Evolutionary conservation across 225 moss, liverwort and hornwort genomes (phyloP).

Genomic region (Takakia lepidozioides): DNA sequence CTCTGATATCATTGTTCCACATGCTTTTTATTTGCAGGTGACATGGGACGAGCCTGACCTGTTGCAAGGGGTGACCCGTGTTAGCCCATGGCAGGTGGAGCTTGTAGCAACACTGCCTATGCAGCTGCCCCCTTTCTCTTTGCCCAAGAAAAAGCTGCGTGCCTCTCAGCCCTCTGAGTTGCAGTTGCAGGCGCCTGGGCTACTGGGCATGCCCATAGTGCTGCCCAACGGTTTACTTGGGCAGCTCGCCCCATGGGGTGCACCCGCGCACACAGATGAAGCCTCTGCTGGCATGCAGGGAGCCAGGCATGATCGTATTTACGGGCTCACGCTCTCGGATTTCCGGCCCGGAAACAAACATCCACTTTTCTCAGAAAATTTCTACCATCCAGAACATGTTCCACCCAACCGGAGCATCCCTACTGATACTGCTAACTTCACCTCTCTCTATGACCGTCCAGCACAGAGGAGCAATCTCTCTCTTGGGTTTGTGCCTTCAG

Average conservation of each 20-base stretch:
- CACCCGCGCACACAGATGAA: slow-evolving; percentile 87
- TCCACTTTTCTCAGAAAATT: slow-evolving; percentile 55
- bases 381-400: slow-evolving; percentile 61
- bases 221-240: slow-evolving; percentile 51
- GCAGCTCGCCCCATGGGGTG: slow-evolving; percentile 86
- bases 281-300: slow-evolving; percentile 99
- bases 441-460: slow-evolving; percentile 21
- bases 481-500: slow-evolving; percentile 18
- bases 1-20: no score
- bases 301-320: slow-evolving; percentile 99
- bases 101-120: slow-evolving; percentile 92
- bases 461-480: no score
- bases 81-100: slow-evolving; percentile 99
- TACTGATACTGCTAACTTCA: slow-evolving; percentile 32
- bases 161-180: slow-evolving; percentile 81
- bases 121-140: slow-evolving; percentile 95
- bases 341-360: slow-evolving; percentile 80
- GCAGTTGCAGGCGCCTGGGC: slow-evolving; percentile 76
- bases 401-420: slow-evolving; percentile 37
- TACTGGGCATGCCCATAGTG: slow-evolving; percentile 60
- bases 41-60: slow-evolving; percentile 99
- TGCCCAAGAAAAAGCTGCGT: slow-evolving; percentile 89
- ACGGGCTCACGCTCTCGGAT: slow-evolving; percentile 89
- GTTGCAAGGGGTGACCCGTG: slow-evolving; percentile 89
- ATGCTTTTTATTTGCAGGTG: slow-evolving; percentile 58